Evolutionary conservation across 2,329 filamentous ascomycete genomes (phyloP), one percentile per base, ranked within the genome.

Genomic region (Ophiognomonia clavigignenti-juglandacearum): DNA sequence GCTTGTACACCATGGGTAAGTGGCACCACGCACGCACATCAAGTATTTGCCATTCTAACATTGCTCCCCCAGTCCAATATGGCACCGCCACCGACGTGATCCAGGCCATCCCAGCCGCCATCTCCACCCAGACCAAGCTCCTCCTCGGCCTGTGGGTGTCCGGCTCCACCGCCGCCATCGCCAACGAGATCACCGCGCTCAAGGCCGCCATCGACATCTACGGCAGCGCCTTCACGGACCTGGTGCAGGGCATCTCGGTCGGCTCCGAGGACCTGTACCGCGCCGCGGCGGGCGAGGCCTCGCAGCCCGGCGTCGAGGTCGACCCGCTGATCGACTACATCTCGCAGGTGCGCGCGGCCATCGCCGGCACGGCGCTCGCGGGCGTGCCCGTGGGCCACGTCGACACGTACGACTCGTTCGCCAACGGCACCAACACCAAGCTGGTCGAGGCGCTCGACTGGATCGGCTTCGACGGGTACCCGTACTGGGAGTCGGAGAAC

Each of bases 81-180:
- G 82, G 80, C 54, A 84, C 84, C 5, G 65, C 76, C 54, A 77
- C 79, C 57, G 85, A 92, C 65, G 90, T 89, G 43, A 73, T 95
- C 61, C 72, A 88, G 71, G 90, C 90, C 35, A 80, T 92, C 68
- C 86, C 88, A 68, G 83, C 83, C 29, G 82, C 83, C 57, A 70
- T 83, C 38, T 68, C 72, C 50, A 81, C 79, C 52, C 70, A 80
- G 36, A 81, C 78, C 66, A 47, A 38, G 20, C 43, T 86, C 37
- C 77, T 86, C 29, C 79, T 83, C 43, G 82, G 83, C 53, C 68
- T 85, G 59, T 86, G 83, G 83, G 64, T 75, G 40, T 76, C 75
- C 16, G 76, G 76, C 55, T 83, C 82, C 42, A 69, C 68, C 37
- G 63, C 64, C 45, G 77, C 72, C 62, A 85, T 76, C 61, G 66